Evolutionary conservation across 1,139 yeast genomes (phyloP), one percentile per base, ranked within the genome.

Genomic region (Hyphopichia buzzinii): DNA sequence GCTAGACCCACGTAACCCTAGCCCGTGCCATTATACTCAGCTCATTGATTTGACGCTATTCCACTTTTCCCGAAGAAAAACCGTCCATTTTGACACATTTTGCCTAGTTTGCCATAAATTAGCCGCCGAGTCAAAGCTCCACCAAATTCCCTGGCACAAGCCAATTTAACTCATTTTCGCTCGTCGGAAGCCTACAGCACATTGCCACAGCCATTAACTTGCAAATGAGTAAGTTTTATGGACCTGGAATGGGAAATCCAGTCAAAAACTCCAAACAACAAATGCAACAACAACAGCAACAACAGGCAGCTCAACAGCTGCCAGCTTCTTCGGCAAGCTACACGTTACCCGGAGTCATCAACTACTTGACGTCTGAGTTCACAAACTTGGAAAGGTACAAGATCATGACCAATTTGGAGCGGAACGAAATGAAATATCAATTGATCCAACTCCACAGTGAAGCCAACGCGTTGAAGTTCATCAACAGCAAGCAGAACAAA

Each of bases 271-370:
- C 8, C 23, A 19, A 19, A 29, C 35, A 38, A 22, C 43, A 48
- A 34, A 42, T 34, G 34, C 43, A 41, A 25, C 46, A 39, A 29
- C 47, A 39, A 15, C 50, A 38, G 27, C 50, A 37, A 12, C 36
- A 39, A n/a, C 35, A 22, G 24, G 10, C 8, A 8, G 36, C 39
- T 13, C 46, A 35, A 31, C 37, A 35, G 17, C 43, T 49, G n/a
- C 13, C 27, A 7, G 27, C 13, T n/a, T 19, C 15, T 10, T 36
- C 51, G 22, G 58, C 65, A 4, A 69, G 70, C 34, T 78, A 78
- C 44, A 77, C 82, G 2, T 62, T 79, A 17, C 84, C 84, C 0
- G 84, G 84, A 2, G 78, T 79, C n/a, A 78, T 79, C 58, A 78
- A 76, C 49, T 79, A 79, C 49, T 59, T 79, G 37, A 80, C 81